Evolutionary conservation across 441 rosid genomes (phyloP).

Genomic region (Iberis amara): DNA sequence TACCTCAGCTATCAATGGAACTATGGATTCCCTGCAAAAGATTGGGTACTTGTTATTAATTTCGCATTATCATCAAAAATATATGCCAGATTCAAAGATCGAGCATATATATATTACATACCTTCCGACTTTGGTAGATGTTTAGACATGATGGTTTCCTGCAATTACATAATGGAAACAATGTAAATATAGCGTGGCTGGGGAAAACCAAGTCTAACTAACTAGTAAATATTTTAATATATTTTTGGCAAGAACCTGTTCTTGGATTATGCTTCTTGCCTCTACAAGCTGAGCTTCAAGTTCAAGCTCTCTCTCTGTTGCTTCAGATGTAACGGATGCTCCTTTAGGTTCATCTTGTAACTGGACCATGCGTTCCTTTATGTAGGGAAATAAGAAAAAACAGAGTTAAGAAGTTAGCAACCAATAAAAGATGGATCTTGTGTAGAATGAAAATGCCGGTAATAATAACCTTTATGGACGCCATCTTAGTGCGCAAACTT

Average conservation of each 20-base stretch:
- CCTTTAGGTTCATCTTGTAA: conserved; percentile 87
- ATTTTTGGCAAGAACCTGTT: conserved; percentile 50
- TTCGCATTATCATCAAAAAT: background rate
- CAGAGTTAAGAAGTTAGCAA: conserved; percentile 9
- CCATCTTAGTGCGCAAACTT: conserved; percentile 86
- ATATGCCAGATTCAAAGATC: background rate
- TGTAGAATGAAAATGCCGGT: background rate
- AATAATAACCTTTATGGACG: conserved; percentile 73
- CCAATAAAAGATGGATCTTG: background rate
- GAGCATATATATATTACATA: conserved; percentile 15
- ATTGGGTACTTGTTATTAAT: conserved; percentile 10
- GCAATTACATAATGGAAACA: conserved; percentile 24
- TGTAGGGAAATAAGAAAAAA: conserved; percentile 5
- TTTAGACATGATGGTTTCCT: conserved; percentile 76
- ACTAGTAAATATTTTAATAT: background rate
- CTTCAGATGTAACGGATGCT: conserved; percentile 91
- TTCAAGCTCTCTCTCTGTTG: conserved; percentile 96
- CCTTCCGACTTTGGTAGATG: conserved; percentile 70
- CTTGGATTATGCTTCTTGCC: conserved; percentile 98
- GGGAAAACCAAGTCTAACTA: background rate
- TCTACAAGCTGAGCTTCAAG: conserved; percentile 97
- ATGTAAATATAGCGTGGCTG: too few relatives aligned
- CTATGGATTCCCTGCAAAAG: conserved; percentile 15
- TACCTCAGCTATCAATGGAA: conserved; percentile 26
- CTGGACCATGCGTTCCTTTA: conserved; percentile 85